phyloP scores from a whole-genome alignment of 2,329 filamentous ascomycete species.

The Paecilomyces niveus region DNA sequence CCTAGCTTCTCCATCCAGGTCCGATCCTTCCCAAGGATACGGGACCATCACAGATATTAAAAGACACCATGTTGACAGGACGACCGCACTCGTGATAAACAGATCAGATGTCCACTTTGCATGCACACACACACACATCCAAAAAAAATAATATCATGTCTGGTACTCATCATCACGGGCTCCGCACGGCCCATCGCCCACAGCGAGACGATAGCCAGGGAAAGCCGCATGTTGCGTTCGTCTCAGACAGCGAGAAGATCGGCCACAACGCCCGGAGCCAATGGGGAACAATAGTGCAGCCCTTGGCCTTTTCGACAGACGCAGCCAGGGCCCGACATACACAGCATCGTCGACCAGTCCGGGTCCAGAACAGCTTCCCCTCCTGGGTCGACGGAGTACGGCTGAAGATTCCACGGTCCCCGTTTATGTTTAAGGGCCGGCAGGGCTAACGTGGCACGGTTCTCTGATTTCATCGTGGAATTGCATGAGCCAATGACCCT shows the following conservation, averaged over 20 bases:
- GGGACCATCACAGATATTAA: neutral
- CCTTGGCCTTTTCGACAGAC: neutral
- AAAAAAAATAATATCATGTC: constrained; percentile 1
- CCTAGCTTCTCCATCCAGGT: neutral
- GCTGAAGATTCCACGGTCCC: constrained; percentile 1
- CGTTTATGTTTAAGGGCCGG: neutral
- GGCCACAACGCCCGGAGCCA: neutral
- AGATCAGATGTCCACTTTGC: neutral
- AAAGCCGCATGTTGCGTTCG: neutral
- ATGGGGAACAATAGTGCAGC: neutral
- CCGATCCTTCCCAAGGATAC: neutral
- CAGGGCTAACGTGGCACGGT: constrained; percentile 2
- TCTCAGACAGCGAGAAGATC: neutral
- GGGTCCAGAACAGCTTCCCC: neutral
- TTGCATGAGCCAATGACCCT: constrained; percentile 1
- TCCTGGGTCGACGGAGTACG: neutral
- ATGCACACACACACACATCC: constrained; percentile 1
- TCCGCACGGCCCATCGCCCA: neutral
- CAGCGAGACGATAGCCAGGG: neutral
- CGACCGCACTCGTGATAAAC: neutral
- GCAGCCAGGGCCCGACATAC: constrained; percentile 1
- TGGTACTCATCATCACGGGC: neutral
- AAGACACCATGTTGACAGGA: neutral
- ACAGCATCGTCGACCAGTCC: neutral
- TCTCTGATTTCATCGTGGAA: constrained; percentile 4